These are phyloP conservation scores for Apiotrichum gracile DNA, from an alignment of 1,284 basidiomycete genomes.

Conservation along the genomic window DNA sequence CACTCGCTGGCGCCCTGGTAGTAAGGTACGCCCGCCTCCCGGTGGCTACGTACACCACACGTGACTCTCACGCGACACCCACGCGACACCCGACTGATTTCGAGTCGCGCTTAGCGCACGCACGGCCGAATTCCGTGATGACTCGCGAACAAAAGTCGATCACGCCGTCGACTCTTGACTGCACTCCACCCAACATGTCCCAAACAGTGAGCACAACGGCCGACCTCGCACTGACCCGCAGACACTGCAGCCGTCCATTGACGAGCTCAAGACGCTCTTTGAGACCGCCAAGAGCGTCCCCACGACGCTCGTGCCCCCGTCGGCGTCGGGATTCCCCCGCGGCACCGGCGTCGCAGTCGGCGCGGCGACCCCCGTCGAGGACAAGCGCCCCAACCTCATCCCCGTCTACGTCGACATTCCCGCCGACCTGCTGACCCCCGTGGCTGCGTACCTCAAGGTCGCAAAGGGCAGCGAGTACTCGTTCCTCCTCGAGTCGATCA, in stretches of 20 bases:
- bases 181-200: constrained; percentile 7
- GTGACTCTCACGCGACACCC: no score
- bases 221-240: not conserved
- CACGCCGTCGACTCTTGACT: no score
- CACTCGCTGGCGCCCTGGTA: no score
- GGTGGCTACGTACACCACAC: no score
- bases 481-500: constrained; percentile 86
- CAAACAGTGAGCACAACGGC: constrained; percentile 9
- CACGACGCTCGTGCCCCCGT: constrained; percentile 30
- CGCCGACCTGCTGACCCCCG: constrained; percentile 93
- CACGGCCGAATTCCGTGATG: no score
- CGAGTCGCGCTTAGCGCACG: no score
- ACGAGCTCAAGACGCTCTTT: constrained; percentile 34
- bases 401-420: constrained; percentile 90
- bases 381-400: constrained; percentile 47
- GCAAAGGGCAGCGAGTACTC: constrained; percentile 87
- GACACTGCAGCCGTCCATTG: constrained; percentile 24
- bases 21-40: no score
- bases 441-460: constrained; percentile 90
- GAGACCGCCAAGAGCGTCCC: constrained; percentile 26
- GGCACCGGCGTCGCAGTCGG: constrained; percentile 19
- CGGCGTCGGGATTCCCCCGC: constrained; percentile 24
- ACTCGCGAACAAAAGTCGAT: no score
- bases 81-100: no score
- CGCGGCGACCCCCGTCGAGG: constrained; percentile 7